A percentile compares a stretch with the other conserved stretches of the same genome.
Conservation (phyloP, 2,329 filamentous ascomycete genomes). For the Calonectria naviculata region DNA sequence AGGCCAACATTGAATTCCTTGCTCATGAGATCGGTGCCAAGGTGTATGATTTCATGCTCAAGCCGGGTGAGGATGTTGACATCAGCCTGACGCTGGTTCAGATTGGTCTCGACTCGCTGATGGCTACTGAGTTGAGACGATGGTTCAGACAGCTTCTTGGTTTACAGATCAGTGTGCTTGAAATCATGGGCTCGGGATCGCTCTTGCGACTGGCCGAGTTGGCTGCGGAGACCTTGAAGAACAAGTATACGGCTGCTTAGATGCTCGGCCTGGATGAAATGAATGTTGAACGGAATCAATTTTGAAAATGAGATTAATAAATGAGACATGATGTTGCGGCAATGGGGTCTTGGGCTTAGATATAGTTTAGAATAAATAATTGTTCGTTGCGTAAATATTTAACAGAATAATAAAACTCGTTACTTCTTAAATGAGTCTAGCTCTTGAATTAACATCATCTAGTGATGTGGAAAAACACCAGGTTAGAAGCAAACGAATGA, state of each 20-base stretch:
- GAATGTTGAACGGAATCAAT: not conserved
- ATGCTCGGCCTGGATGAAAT: not conserved
- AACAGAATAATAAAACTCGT: not conserved
- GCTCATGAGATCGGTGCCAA: constrained; percentile 23
- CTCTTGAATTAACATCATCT: not conserved
- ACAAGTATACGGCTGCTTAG: not conserved
- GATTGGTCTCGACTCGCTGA: constrained; percentile 35
- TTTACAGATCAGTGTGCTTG: constrained; percentile 33
- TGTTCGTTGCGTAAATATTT: too few relatives aligned
- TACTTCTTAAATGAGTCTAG: not conserved
- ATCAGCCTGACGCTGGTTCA: constrained; percentile 9
- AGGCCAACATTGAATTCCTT: not conserved
- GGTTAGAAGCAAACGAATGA: not conserved
- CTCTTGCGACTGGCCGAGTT: not conserved
- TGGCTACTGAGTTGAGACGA: constrained; percentile 36
- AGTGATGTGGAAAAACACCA: not conserved
- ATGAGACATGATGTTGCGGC: not conserved
- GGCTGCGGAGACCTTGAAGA: not conserved
- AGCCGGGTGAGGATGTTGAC: constrained; percentile 23
- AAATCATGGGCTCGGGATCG: constrained; percentile 22
- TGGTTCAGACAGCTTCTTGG: constrained; percentile 36
- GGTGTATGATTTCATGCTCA: constrained; percentile 28
- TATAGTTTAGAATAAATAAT: too few relatives aligned
- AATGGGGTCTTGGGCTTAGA: not conserved
- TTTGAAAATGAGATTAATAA: not conserved